Evolutionary conservation across 768 basidiomycete species (phyloP).

Genomic region (Lactifluus subvellereus): DNA sequence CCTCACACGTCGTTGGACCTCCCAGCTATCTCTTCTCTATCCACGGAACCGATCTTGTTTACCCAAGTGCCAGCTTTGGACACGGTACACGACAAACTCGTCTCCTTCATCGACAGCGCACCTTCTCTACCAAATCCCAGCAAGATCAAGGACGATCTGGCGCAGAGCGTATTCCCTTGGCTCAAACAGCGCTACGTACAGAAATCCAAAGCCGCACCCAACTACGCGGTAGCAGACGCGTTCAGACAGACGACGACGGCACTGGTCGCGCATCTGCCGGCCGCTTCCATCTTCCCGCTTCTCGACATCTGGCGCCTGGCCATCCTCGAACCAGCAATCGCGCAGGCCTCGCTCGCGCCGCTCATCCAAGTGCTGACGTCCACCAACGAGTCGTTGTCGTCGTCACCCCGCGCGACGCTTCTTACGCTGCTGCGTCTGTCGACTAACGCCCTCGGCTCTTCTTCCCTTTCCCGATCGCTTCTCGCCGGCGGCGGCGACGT

Average conservation of each 20-base stretch:
- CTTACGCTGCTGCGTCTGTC: conserved; percentile 65
- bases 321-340: conserved; percentile 47
- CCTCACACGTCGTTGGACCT: conserved; percentile 59
- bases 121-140: conserved; percentile 32
- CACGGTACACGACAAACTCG: conserved; percentile 54
- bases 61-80: conserved; percentile 65
- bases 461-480: conserved; percentile 36
- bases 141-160: conserved; percentile 46
- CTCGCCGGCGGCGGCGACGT: conserved; percentile 32
- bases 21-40: conserved; percentile 54
- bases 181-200: conserved; percentile 53
- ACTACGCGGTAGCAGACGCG: conserved; percentile 30
- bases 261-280: conserved; percentile 43
- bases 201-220: conserved; percentile 19
- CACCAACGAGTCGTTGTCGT: conserved; percentile 28
- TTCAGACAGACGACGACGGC: conserved; percentile 37
- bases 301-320: conserved; percentile 81
- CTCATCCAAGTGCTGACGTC: conserved; percentile 39
- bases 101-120: conserved; percentile 51
- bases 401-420: conserved; percentile 43
- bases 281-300: conserved; percentile 66
- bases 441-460: conserved; percentile 58
- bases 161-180: conserved; percentile 50
- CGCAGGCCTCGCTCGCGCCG: conserved; percentile 38
- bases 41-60: conserved; percentile 72